Evolutionary conservation across 371 early-diverging fungal genomes (phyloP), one percentile per base, ranked within the genome.

Genomic region (Amoeboaphelidium protococcarum): DNA sequence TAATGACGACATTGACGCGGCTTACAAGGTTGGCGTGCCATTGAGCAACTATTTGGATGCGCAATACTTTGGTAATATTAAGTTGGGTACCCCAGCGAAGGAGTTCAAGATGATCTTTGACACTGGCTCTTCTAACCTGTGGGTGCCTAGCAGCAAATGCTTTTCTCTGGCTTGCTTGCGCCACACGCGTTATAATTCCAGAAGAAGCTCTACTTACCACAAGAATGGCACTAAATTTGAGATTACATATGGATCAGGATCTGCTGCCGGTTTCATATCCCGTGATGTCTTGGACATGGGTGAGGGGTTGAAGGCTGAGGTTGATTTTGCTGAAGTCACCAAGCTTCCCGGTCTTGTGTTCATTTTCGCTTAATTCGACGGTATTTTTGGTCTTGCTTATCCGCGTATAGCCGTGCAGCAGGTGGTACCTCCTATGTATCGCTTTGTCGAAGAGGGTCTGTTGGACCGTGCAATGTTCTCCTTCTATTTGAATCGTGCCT

Each of bases 91-190:
- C n/a, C 79, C 80, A 12, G 58, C 65, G 1, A 69, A 76, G 51
- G 51, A 26, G 16, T 59, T 78, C 56, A 62, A 66, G 50, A 63
- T 80, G 13, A 60, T 75, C 26, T 72, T 80, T 49, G 82, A 81
- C 49, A 81, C 80, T 0, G 82, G 80, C 0, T 76, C 77, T 23
- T 62, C 73, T 37, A 72, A 79, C 47, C 49, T 77, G 37, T 79
- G 82, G 82, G 49, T 74, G 41, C 66, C 55, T 40, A 10, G 10
- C 16, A 60, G 45, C 27, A 58, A 47, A 31, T 69, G 57, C 57
- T 58, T 42, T 27, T 61, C 55, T 45, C 53, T 48, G 55, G 63
- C 51, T 19, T 59, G 54, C 25, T 45, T 48, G 16, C 41, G 55
- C 49, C 54, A 63, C 52, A 53, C 52, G 52, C 46, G 52, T n/a